Evolutionary conservation across 805 yeast species (phyloP), one percentile per base, ranked within the genome.

Genomic region (Cyberlindnera mycetangii): DNA sequence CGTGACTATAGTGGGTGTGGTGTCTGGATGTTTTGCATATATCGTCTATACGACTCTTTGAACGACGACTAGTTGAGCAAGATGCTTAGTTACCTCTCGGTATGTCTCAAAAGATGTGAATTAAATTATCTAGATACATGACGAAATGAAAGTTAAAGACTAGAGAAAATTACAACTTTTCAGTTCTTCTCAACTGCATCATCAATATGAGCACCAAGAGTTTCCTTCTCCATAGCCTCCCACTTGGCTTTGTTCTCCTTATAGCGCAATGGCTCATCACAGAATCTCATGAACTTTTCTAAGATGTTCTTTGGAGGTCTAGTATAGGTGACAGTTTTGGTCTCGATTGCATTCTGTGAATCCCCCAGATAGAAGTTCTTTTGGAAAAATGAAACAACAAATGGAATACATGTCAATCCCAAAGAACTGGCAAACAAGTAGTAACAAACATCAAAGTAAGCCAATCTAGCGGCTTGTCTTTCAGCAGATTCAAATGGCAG

Each of bases 291-390:
- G 9, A 38, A 15, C 21, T 25, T 45, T 16, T 41, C 45, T 3
- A 45, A 4, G 7, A 19, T 7, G 27, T 45, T 45, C 34, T 24
- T 37, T 34, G 51, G 48, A 15, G 47, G 37, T 31, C 40, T 30
- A 4, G 19, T 11, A 28, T 41, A 41, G 2, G 20, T n/a, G 19
- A 39, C 46, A 11, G 36, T 31, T 10, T 45, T 47, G 36, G 54
- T 60, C 47, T 65, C 68, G 39, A 66, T 54, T 16, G 66, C 64
- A 51, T 67, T 68, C 28, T 66, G 68, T 19, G 55, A 47, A 33
- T 68, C 67, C 36, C 70, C 69, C 43, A 67, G 51, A 48, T 61
- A 65, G 52, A 44, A 66, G 50, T 66, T 61, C 37, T 63, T 60
- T 50, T 68, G 70, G 54, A 62, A 62, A 20, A 60, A 54, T 4